Conservation (phyloP, 2,329 filamentous ascomycete genomes). For the Aspergillus hiratsukae region DNA sequence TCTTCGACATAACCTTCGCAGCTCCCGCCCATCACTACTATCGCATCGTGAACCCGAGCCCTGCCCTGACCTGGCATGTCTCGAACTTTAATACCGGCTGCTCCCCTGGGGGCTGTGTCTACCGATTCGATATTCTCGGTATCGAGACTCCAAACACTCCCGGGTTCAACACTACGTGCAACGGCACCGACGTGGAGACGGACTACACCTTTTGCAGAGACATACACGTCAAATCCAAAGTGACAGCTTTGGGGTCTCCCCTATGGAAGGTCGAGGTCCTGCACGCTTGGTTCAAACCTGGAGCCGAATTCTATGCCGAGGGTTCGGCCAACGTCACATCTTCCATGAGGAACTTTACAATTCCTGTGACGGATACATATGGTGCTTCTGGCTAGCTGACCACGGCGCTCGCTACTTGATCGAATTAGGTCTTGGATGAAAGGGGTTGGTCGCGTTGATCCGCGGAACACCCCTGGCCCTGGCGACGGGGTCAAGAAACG, state of each 20-base stretch:
- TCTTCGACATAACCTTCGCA: conserved; percentile 18
- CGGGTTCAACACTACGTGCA: conserved; percentile 33
- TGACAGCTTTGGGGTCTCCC: conserved; percentile 16
- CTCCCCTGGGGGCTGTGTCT: conserved; percentile 30
- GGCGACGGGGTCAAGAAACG: background rate
- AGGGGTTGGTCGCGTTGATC: background rate
- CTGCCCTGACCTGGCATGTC: conserved; percentile 27
- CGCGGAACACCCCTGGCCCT: background rate
- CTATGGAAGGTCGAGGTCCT: conserved; percentile 25
- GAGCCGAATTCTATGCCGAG: conserved; percentile 15
- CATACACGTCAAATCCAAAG: conserved; percentile 18
- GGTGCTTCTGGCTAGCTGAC: conserved; percentile 22
- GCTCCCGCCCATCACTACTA: conserved; percentile 6
- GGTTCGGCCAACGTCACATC: conserved; percentile 23
- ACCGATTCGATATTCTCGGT: conserved; percentile 29
- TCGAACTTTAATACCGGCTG: conserved; percentile 28
- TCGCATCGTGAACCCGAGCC: conserved; percentile 11
- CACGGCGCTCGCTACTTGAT: background rate
- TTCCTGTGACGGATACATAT: conserved; percentile 20
- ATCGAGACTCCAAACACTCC: conserved; percentile 24
- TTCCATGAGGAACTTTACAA: conserved; percentile 15
- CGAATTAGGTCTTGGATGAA: background rate
- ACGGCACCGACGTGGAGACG: conserved; percentile 19
- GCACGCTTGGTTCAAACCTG: conserved; percentile 22
- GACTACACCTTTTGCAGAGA: conserved; percentile 23